phyloP scores from a whole-genome alignment of 306 rosid genomes.

The Medicago ruthenica region DNA sequence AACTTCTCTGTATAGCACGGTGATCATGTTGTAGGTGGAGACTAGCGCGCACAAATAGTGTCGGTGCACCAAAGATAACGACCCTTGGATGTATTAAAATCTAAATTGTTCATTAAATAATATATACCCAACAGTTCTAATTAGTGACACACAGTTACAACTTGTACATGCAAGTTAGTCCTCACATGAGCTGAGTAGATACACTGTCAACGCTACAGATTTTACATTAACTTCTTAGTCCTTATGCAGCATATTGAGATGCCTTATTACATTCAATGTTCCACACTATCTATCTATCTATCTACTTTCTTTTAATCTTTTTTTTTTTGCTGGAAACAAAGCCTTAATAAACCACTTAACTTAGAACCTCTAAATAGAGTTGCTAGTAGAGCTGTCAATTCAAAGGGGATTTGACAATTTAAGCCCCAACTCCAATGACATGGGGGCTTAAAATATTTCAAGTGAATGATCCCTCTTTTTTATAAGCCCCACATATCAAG shows the following conservation, averaged over 20 bases:
- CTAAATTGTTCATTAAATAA: neutral
- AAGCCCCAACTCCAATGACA: too few species aligned
- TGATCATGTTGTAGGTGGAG: constrained; percentile 19
- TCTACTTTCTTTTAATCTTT: too few species aligned
- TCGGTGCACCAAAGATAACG: neutral
- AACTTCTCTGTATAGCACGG: constrained; percentile 60
- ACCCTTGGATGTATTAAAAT: neutral
- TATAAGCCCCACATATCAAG: too few species aligned
- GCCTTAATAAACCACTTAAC: neutral
- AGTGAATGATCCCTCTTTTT: too few species aligned
- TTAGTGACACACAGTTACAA: neutral
- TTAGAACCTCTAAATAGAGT: constrained; percentile 24
- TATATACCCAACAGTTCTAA: neutral
- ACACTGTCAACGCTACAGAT: constrained; percentile 21
- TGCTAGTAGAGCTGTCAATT: too few species aligned
- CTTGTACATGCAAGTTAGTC: constrained; percentile 38
- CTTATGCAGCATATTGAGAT: constrained; percentile 12
- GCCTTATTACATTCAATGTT: neutral
- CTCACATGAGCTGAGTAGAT: constrained; percentile 10
- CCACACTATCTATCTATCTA: neutral
- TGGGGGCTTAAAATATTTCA: too few species aligned
- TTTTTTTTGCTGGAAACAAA: neutral
- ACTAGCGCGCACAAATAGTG: neutral
- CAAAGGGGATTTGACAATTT: too few species aligned
- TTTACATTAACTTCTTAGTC: constrained; percentile 36